Conservation (phyloP, 2,329 filamentous ascomycete species). For the Pestalotiopsis sp. region DNA sequence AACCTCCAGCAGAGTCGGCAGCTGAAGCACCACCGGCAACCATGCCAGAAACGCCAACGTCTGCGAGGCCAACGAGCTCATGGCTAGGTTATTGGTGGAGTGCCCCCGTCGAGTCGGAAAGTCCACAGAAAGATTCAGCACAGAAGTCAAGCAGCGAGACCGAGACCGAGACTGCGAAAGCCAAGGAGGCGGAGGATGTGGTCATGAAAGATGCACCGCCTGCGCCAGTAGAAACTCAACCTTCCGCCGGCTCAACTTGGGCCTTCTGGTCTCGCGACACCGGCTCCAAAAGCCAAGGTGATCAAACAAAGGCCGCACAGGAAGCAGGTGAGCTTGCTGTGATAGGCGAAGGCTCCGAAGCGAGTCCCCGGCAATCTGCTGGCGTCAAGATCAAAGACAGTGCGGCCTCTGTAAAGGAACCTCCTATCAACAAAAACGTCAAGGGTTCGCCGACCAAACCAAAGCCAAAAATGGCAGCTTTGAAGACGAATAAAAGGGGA, state of each 20-base stretch:
- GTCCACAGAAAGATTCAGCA: conserved; percentile 15
- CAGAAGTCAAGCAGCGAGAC: conserved; percentile 25
- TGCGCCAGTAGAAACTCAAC: conserved; percentile 29
- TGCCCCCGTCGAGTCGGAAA: conserved; percentile 18
- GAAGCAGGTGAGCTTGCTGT: conserved; percentile 60
- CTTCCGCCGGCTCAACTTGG: conserved; percentile 69
- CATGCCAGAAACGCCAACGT: conserved; percentile 16
- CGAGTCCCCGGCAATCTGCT: conserved; percentile 52
- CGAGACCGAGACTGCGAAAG: conserved; percentile 23
- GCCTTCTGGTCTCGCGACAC: conserved; percentile 77
- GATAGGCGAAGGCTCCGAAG: conserved; percentile 58
- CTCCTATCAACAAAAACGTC: conserved; percentile 27
- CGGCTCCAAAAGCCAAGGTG: conserved; percentile 30
- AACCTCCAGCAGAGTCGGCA: conserved; percentile 6
- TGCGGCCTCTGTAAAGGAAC: conserved; percentile 34
- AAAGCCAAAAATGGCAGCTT: conserved; percentile 26
- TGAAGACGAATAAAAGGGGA: conserved; percentile 47
- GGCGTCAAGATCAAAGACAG: conserved; percentile 44
- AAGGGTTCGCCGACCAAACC: conserved; percentile 25
- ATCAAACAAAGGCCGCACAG: conserved; percentile 30
- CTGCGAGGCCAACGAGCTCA: conserved; percentile 28
- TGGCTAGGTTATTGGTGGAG: conserved; percentile 40
- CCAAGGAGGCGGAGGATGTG: conserved; percentile 42
- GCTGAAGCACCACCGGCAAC: background rate
- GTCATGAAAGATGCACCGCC: conserved; percentile 45